A percentile compares a stretch with the other conserved stretches of the same genome.
Conservation (phyloP, 140 eudicot genomes). For the Cichorium intybus region DNA sequence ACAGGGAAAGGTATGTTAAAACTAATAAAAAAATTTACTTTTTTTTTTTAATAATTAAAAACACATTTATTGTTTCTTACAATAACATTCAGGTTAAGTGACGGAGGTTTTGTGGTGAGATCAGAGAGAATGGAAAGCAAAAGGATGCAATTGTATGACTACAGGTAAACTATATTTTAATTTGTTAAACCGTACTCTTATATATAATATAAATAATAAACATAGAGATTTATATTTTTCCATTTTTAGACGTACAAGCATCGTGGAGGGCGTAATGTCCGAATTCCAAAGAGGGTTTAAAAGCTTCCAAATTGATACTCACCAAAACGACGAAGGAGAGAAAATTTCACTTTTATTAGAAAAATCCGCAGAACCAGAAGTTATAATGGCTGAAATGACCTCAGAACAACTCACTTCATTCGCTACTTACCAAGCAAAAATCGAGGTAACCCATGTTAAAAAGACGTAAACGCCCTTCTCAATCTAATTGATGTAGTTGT, state of each 20-base stretch:
- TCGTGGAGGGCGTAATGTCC: conserved; percentile 69
- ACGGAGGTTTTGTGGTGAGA: conserved; percentile 69
- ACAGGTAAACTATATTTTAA: conserved; percentile 48
- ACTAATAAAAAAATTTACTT: not conserved
- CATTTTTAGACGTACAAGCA: conserved; percentile 56
- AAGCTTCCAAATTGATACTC: conserved; percentile 20
- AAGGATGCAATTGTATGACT: conserved; percentile 50
- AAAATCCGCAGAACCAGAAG: conserved; percentile 86
- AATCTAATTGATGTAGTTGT: not conserved
- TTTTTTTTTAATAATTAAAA: not conserved
- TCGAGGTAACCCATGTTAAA: conserved; percentile 49
- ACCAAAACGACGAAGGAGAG: conserved; percentile 79
- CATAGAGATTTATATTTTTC: not conserved
- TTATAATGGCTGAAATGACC: conserved; percentile 90
- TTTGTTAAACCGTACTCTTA: no score
- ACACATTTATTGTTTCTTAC: not conserved
- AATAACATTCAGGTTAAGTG: conserved; percentile 57
- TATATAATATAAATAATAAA: no score
- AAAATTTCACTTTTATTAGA: conserved; percentile 61
- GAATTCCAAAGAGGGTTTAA: conserved; percentile 49
- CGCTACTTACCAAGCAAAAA: conserved; percentile 62
- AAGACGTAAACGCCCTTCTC: not conserved
- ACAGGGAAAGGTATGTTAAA: conserved; percentile 69
- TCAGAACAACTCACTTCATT: conserved; percentile 64
- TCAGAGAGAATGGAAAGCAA: conserved; percentile 84